phyloP scores from a whole-genome alignment of 1,139 yeast species.

The Saccharomycopsis hybrid region DNA sequence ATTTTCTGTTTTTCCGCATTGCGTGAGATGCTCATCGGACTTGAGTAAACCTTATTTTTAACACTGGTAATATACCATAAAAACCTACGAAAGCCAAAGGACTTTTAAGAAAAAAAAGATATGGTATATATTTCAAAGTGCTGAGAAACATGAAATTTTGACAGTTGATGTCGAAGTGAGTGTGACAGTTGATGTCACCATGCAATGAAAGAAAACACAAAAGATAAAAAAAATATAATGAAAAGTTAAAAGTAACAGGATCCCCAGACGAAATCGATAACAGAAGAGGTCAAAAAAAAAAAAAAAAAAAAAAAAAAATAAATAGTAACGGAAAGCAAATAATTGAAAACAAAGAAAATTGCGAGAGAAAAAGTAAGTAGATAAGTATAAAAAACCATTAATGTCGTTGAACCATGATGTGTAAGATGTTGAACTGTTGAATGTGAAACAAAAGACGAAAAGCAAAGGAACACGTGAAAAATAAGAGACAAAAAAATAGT shows the following conservation, averaged over 20 bases:
- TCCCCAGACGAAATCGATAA: too few species aligned
- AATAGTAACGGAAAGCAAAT: too few species aligned
- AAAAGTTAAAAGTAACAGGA: not conserved
- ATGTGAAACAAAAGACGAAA: not conserved
- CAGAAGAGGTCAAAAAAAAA: too few species aligned
- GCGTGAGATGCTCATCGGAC: too few species aligned
- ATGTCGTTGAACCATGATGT: constrained; percentile 20
- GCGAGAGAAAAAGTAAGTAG: not conserved
- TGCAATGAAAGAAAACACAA: constrained; percentile 5
- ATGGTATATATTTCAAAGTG: too few species aligned
- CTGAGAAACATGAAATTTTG: not conserved
- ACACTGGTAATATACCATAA: too few species aligned
- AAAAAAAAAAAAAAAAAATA: too few species aligned
- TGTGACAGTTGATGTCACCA: constrained; percentile 15
- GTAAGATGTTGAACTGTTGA: too few species aligned
- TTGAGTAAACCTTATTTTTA: too few species aligned
- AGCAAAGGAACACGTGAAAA: constrained; percentile 1
- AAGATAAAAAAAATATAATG: constrained; percentile 1
- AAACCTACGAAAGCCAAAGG: too few species aligned
- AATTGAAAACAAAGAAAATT: constrained; percentile 6
- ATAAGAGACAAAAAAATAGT: not conserved
- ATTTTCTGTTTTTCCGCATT: too few species aligned
- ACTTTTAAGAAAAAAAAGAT: too few species aligned
- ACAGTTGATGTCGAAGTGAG: constrained; percentile 14
- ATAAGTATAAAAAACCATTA: constrained; percentile 1